Evolutionary conservation across 306 rosid species (phyloP).

Genomic region (Lithocarpus polystachyus): DNA sequence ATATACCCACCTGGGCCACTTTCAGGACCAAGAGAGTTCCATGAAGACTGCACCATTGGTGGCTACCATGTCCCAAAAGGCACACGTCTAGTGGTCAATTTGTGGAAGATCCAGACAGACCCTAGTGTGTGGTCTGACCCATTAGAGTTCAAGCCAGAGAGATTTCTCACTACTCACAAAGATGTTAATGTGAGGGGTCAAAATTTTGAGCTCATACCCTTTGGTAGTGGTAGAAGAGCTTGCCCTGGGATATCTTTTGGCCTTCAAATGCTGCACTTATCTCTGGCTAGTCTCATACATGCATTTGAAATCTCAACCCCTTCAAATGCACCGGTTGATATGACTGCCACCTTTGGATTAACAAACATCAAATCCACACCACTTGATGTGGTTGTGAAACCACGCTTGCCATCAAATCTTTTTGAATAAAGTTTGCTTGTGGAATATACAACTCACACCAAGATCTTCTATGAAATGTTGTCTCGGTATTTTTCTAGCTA

Average conservation of each 20-base stretch:
- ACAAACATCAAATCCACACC: constrained; percentile 39
- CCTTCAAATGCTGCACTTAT: constrained; percentile 36
- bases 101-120: constrained; percentile 55
- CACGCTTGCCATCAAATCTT: constrained; percentile 35
- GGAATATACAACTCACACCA: too few species aligned
- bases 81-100: constrained; percentile 40
- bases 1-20: constrained; percentile 53
- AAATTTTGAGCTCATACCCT: constrained; percentile 45
- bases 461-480: background rate
- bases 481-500: background rate
- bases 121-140: constrained; percentile 44
- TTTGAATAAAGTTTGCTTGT: background rate
- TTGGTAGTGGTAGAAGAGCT: constrained; percentile 57
- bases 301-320: constrained; percentile 38
- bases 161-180: constrained; percentile 46
- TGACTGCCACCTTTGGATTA: constrained; percentile 39
- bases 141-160: constrained; percentile 47
- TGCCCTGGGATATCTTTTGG: constrained; percentile 46
- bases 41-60: constrained; percentile 34
- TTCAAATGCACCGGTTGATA: constrained; percentile 30
- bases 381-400: constrained; percentile 42
- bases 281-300: constrained; percentile 46
- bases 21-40: constrained; percentile 33
- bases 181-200: constrained; percentile 42
- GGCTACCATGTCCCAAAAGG: constrained; percentile 43